Percentiles rank a stretch among this genome's conserved stretches.
These are phyloP conservation scores for Oryza meyeriana DNA, from an alignment of 176 grass and related monocot genomes.

Conservation along the genomic window DNA sequence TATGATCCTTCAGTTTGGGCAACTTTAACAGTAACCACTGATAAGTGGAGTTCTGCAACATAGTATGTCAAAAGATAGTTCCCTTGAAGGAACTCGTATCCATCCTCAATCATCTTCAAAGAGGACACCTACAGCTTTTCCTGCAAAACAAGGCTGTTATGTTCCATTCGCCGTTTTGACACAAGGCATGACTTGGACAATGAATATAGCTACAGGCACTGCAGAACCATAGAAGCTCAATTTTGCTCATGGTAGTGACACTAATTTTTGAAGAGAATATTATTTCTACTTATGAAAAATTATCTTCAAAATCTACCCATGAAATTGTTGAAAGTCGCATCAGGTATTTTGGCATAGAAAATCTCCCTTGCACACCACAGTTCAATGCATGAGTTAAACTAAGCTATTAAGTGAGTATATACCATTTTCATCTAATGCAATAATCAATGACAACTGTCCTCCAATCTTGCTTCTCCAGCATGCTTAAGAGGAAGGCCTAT, in stretches of 20 bases:
- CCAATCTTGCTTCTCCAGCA: conserved; percentile 77
- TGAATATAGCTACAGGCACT: not conserved
- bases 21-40: conserved; percentile 62
- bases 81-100: conserved; percentile 67
- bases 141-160: conserved; percentile 29
- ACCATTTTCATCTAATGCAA: conserved; percentile 94
- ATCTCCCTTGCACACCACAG: not conserved
- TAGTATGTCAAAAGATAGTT: conserved; percentile 82
- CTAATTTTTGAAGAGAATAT: not conserved
- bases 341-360: not conserved
- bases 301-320: not conserved
- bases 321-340: not conserved
- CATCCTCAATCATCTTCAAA: conserved; percentile 93
- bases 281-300: not conserved
- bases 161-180: not conserved
- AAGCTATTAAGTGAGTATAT: conserved; percentile 6
- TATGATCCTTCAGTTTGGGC: conserved; percentile 64
- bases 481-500: conserved; percentile 70
- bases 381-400: not conserved
- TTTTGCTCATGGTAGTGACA: not conserved
- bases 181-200: not conserved
- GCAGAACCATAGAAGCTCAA: not conserved
- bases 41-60: conserved; percentile 63
- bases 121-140: conserved; percentile 83
- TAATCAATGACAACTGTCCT: conserved; percentile 78